Evolutionary conservation across 2,329 filamentous ascomycete genomes (phyloP).

Genomic region (Podosphaera xanthii): DNA sequence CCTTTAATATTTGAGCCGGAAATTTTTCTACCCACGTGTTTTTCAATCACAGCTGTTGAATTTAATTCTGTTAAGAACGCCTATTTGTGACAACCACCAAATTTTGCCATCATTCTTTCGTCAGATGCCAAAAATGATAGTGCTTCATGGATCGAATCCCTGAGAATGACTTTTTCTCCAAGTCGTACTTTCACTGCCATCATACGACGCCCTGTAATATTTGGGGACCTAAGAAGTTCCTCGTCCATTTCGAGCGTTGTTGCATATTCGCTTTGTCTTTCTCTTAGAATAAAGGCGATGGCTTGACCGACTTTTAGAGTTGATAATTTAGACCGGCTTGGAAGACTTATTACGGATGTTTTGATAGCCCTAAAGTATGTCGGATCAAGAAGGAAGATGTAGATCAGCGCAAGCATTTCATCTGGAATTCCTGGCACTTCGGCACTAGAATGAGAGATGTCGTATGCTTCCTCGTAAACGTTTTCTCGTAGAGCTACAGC

Average conservation of each 20-base stretch:
- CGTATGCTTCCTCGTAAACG: slow-evolving; percentile 37
- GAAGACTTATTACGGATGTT: slow-evolving; percentile 16
- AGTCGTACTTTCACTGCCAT: slow-evolving; percentile 38
- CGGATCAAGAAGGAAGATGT: slow-evolving; percentile 20
- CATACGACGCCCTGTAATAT: slow-evolving; percentile 14
- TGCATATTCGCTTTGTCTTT: slow-evolving; percentile 24
- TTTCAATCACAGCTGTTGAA: neutral
- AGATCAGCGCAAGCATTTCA: slow-evolving; percentile 19
- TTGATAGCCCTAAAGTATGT: slow-evolving; percentile 18
- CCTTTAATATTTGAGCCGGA: neutral
- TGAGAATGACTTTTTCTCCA: slow-evolving; percentile 41
- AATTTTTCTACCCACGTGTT: neutral
- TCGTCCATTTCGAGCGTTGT: slow-evolving; percentile 30
- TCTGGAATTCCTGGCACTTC: slow-evolving; percentile 15
- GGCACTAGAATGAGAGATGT: slow-evolving; percentile 19
- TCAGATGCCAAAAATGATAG: slow-evolving; percentile 11
- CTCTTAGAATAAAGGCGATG: slow-evolving; percentile 19
- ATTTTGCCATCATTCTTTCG: slow-evolving; percentile 14
- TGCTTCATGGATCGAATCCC: slow-evolving; percentile 21
- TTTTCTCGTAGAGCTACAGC: slow-evolving; percentile 30
- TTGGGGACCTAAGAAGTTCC: slow-evolving; percentile 17
- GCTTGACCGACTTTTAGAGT: slow-evolving; percentile 19
- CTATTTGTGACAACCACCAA: slow-evolving; percentile 2
- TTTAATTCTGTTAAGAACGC: neutral
- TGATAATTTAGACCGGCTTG: slow-evolving; percentile 21